Conservation (phyloP, 163 green algal species). For the Picocystis sp. region DNA sequence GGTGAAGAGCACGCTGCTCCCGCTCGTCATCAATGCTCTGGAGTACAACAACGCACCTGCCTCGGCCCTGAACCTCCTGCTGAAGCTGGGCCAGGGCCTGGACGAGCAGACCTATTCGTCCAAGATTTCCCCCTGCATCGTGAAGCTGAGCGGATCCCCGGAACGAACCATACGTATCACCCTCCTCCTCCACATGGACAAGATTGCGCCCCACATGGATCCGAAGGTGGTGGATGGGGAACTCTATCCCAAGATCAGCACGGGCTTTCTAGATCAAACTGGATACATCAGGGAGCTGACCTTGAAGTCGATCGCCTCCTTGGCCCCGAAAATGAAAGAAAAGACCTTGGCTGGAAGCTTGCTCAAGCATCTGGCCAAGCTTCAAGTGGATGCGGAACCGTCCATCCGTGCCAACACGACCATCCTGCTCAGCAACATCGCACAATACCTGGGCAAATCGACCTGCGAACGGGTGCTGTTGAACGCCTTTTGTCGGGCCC, state of each 20-base stretch:
- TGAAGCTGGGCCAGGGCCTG: constrained; percentile 10
- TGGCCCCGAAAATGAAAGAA: constrained; percentile 79
- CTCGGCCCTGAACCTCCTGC: not conserved
- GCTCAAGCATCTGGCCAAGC: constrained; percentile 88
- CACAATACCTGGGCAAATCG: constrained; percentile 52
- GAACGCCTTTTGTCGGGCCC: constrained; percentile 82
- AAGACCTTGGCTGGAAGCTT: constrained; percentile 64
- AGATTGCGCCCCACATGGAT: no score
- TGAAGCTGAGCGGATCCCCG: no score
- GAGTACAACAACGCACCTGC: not conserved
- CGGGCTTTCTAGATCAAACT: not conserved
- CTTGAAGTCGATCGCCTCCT: constrained; percentile 71
- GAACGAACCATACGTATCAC: no score
- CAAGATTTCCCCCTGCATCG: not conserved
- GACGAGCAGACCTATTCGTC: constrained; percentile 58
- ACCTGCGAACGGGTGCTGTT: constrained; percentile 68
- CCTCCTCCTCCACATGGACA: no score
- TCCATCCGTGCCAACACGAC: constrained; percentile 96
- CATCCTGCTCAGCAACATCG: constrained; percentile 89
- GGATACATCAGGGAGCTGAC: constrained; percentile 90
- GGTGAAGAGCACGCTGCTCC: constrained; percentile 4
- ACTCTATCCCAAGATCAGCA: not conserved
- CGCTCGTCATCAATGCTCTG: not conserved
- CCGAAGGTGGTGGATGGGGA: not conserved
- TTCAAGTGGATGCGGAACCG: constrained; percentile 89